These are phyloP conservation scores for Suillus weaverae DNA, from an alignment of 768 basidiomycete genomes.

Conservation along the genomic window DNA sequence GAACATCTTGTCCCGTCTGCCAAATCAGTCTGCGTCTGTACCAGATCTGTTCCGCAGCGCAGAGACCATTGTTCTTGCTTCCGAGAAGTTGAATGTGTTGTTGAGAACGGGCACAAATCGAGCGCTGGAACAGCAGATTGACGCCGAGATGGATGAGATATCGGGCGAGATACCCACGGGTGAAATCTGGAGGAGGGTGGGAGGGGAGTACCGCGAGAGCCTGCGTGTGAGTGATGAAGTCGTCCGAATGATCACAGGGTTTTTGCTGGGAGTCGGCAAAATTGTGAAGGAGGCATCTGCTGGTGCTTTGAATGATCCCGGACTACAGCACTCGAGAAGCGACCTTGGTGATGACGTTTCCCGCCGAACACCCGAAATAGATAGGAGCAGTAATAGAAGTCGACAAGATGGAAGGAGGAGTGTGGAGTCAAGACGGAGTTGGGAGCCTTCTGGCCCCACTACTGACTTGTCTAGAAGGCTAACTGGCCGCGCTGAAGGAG, in stretches of 20 bases:
- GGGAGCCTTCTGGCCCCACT: conserved; percentile 36
- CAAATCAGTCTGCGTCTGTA: conserved; percentile 43
- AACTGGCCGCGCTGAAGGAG: conserved; percentile 25
- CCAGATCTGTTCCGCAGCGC: conserved; percentile 63
- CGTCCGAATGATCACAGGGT: conserved; percentile 71
- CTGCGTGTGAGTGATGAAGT: conserved; percentile 76
- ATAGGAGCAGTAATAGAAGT: conserved; percentile 42
- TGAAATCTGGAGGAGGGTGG: conserved; percentile 66
- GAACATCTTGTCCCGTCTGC: conserved; percentile 56
- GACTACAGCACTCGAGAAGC: conserved; percentile 48
- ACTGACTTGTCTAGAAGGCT: conserved; percentile 30
- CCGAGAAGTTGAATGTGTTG: conserved; percentile 66
- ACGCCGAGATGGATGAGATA: conserved; percentile 63
- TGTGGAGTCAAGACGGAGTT: conserved; percentile 46
- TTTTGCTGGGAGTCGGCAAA: conserved; percentile 74
- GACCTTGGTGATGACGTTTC: conserved; percentile 56
- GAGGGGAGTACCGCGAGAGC: conserved; percentile 71
- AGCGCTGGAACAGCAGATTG: conserved; percentile 73
- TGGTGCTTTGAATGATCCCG: conserved; percentile 29
- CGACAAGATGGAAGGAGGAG: conserved; percentile 61
- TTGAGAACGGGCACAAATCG: conserved; percentile 54
- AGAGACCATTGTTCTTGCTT: conserved; percentile 58
- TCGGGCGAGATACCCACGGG: conserved; percentile 24
- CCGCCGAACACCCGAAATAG: conserved; percentile 35
- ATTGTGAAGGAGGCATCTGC: conserved; percentile 57